Base-by-base conservation (phyloP, 305 asterid species). In the Rubia occidens region DNA sequence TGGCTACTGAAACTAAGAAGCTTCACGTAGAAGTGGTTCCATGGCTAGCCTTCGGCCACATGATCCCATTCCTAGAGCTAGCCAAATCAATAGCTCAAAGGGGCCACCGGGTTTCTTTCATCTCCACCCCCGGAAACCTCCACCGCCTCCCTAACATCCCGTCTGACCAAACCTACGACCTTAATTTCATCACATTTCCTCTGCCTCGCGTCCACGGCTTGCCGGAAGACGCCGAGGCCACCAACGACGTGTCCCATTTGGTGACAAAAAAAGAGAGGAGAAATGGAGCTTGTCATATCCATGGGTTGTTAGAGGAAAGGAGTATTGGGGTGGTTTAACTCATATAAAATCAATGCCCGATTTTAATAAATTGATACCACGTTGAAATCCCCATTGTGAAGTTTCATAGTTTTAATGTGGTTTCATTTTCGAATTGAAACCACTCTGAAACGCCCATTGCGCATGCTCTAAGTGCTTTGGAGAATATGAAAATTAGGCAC, bases 1-100 rank as follows among this genome's bases (percentile, higher is more conserved):
- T 67, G 71, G 71, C 71, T 32, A 51, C 71, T 51, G 62, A 67
- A 67, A 45, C 51, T 40, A 32, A 63, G 11, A 66, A 77, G 8
- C 64, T 85, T 6, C 89, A 84, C 60, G 53, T 86, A 0, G 87
- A 70, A 5, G 78, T 86, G 78, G 78, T 82, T 35, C 91, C 89
- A 67, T 86, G 89, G 91, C 80, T 83, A 3, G 93, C 93, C 29
- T 83, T 87, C 58, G 86, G 88, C 0, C 89, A 83, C 62, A 77
- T 85, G 3, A 74, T 80, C 51, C 88, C 90, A 2, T 83, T 11
- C 71, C 26, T 87, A 9, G 80, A 87, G 39, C 86, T 86, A 9
- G 75, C 89, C 70, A 82, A 86, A 61, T 71, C 72, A 62, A 51
- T 86, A 0, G 86, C 86, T 9, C 74, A 58, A 47, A 84, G 75